Conservation (phyloP, 495 filamentous ascomycete genomes). For the Rostrohypoxylon terebratum region DNA sequence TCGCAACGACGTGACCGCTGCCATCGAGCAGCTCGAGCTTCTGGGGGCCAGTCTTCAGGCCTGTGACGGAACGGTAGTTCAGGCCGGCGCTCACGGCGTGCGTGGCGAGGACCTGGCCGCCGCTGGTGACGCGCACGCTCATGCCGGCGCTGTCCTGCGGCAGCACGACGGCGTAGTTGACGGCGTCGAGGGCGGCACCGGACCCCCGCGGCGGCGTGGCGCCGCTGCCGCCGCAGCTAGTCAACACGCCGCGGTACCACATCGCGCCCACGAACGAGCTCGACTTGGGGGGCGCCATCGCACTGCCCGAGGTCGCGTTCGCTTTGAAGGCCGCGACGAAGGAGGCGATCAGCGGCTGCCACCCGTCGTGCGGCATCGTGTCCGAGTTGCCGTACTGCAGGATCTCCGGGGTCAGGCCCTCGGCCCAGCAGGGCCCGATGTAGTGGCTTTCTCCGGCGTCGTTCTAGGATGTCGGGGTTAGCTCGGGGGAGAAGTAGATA, state of each 20-base stretch:
- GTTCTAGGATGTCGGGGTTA: slow-evolving; percentile 38
- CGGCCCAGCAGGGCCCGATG: slow-evolving; percentile 58
- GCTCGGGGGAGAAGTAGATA: not conserved
- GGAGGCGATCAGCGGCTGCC: slow-evolving; percentile 43
- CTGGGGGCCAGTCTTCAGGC: slow-evolving; percentile 28
- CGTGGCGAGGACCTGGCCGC: slow-evolving; percentile 25
- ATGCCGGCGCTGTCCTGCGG: not conserved
- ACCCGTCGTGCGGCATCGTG: slow-evolving; percentile 36
- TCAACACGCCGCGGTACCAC: slow-evolving; percentile 29
- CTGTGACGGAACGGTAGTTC: slow-evolving; percentile 24
- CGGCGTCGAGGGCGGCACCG: slow-evolving; percentile 30
- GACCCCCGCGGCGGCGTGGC: slow-evolving; percentile 19
- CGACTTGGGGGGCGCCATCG: slow-evolving; percentile 18
- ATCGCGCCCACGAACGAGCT: slow-evolving; percentile 23
- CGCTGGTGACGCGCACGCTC: slow-evolving; percentile 28
- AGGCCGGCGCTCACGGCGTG: slow-evolving; percentile 14
- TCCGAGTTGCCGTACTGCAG: slow-evolving; percentile 47
- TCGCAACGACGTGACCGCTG: slow-evolving; percentile 16
- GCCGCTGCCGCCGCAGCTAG: slow-evolving; percentile 19
- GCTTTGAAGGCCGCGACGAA: slow-evolving; percentile 43
- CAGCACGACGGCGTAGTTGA: slow-evolving; percentile 35
- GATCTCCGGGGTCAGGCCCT: slow-evolving; percentile 44
- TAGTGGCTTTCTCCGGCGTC: slow-evolving; percentile 62
- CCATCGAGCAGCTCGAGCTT: slow-evolving; percentile 32
- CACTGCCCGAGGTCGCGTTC: slow-evolving; percentile 3